These are phyloP conservation scores for Volvox africanus DNA, from an alignment of 139 green algal genomes.

Conservation along the genomic window DNA sequence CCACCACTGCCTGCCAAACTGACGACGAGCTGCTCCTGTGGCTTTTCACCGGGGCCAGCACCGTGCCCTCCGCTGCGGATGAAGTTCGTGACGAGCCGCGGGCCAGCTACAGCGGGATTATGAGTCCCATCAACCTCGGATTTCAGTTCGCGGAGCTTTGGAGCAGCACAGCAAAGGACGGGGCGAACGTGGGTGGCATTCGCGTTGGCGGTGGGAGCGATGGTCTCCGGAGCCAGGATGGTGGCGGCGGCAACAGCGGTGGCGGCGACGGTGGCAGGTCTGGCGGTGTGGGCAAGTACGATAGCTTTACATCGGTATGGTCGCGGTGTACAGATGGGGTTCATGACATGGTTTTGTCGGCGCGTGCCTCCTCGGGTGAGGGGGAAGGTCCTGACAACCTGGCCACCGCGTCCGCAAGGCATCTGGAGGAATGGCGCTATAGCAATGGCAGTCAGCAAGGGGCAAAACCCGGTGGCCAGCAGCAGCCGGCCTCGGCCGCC, in stretches of 20 bases:
- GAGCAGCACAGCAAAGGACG: background rate
- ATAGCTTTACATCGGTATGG: conserved; percentile 37
- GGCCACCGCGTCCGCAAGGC: background rate
- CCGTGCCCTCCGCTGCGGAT: background rate
- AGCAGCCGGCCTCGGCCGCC: too few relatives aligned
- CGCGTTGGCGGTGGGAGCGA: background rate
- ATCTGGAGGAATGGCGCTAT: background rate
- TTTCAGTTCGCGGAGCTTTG: background rate
- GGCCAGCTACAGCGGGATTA: background rate
- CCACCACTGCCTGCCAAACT: conserved; percentile 10
- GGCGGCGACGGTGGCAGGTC: background rate
- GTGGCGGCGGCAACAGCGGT: background rate
- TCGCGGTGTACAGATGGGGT: background rate
- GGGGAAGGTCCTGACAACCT: background rate
- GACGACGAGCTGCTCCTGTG: conserved; percentile 35
- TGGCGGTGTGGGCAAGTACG: conserved; percentile 22
- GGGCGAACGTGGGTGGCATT: background rate
- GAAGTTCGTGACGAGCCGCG: background rate
- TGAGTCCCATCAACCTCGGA: background rate
- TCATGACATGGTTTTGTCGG: background rate
- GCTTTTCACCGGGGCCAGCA: conserved; percentile 12
- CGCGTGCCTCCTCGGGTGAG: background rate
- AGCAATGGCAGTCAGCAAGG: conserved; percentile 28
- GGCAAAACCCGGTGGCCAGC: background rate
- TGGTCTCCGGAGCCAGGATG: background rate